Conservation (phyloP, 169 alveolate genomes). For the Sarcocystis neurona region DNA sequence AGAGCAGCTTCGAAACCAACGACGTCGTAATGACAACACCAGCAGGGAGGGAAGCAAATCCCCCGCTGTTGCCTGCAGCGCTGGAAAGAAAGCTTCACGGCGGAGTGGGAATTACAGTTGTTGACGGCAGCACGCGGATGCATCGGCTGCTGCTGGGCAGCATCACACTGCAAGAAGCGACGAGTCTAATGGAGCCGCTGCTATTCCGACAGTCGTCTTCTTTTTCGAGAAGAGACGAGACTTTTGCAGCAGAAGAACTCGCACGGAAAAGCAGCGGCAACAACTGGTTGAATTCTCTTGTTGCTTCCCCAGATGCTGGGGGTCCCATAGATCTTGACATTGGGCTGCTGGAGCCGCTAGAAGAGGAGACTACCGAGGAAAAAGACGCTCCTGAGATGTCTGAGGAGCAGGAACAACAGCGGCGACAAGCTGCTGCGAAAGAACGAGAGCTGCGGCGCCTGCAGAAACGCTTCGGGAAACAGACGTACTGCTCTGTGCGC, state of each 20-base stretch:
- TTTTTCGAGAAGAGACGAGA: no score
- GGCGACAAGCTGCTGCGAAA: neutral
- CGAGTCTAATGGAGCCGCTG: constrained; percentile 27
- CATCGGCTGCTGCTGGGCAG: constrained; percentile 53
- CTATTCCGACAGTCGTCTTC: no score
- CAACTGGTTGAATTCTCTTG: no score
- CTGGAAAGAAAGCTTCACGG: neutral
- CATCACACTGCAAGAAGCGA: constrained; percentile 7
- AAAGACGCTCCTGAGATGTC: constrained; percentile 1
- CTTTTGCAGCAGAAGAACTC: neutral
- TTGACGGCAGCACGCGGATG: neutral
- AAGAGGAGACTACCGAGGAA: neutral
- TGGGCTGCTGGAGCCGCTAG: no score
- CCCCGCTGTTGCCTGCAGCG: neutral
- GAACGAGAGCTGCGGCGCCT: constrained; percentile 16
- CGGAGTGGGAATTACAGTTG: no score
- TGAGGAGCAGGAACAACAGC: neutral
- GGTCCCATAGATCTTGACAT: no score
- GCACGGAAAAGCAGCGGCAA: neutral
- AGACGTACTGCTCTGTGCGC: constrained; percentile 42
- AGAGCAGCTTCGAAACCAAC: no score
- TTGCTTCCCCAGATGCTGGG: no score
- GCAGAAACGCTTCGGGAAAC: constrained; percentile 50
- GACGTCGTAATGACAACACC: constrained; percentile 9
- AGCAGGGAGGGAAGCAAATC: neutral